Conservation (phyloP, 2,329 filamentous ascomycete genomes). For the Exophiala bonariae region DNA sequence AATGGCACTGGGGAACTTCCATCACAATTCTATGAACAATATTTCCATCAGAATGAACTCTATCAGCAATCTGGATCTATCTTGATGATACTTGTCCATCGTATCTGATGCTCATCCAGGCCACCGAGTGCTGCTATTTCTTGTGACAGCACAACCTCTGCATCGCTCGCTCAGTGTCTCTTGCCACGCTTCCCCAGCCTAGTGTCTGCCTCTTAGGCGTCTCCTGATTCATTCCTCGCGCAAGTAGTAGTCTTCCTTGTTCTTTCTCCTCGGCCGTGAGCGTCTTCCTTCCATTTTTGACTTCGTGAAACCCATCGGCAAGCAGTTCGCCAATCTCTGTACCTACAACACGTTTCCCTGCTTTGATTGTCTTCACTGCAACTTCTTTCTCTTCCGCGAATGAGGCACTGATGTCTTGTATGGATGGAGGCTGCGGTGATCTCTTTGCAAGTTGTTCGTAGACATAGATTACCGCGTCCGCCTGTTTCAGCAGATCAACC, state of each 20-base stretch:
- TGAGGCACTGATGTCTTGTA: conserved; percentile 9
- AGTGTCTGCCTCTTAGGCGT: conserved; percentile 6
- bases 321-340: conserved; percentile 16
- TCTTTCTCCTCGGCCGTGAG: conserved; percentile 18
- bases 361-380: conserved; percentile 12
- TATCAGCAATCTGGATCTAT: no score
- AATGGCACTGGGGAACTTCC: no score
- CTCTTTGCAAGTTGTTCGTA: conserved; percentile 16
- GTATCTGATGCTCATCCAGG: no score
- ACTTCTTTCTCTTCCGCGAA: conserved; percentile 18
- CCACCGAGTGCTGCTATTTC: no score
- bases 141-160: conserved; percentile 11
- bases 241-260: conserved; percentile 15
- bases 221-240: conserved; percentile 5
- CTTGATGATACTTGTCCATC: no score
- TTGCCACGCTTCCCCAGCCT: conserved; percentile 20
- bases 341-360: conserved; percentile 12
- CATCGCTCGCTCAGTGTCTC: conserved; percentile 15
- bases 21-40: conserved; percentile 7
- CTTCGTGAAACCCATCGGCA: conserved; percentile 17
- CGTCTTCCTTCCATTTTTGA: background rate
- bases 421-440: conserved; percentile 3
- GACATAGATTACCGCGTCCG: conserved; percentile 12
- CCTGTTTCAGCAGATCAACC: conserved; percentile 14
- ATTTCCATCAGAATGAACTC: background rate